Percentiles rank a stretch among this genome's conserved stretches.
phyloP scores from a whole-genome alignment of 2,329 filamentous ascomycete genomes.

The Bipolaris cookei region DNA sequence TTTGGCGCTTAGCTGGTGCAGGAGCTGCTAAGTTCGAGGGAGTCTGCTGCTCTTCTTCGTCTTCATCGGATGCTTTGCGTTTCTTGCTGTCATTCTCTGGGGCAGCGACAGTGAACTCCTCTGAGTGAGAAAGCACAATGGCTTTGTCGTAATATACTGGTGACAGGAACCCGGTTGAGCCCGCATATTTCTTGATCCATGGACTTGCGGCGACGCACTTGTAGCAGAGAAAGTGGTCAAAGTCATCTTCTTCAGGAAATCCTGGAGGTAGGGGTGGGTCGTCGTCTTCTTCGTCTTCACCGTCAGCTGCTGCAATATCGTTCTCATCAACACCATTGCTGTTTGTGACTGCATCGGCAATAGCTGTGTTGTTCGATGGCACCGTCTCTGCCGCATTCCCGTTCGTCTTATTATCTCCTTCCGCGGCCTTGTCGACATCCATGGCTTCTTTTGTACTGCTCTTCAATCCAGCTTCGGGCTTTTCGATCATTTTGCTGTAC shows the following conservation, averaged over 20 bases:
- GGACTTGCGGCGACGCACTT: constrained; percentile 87
- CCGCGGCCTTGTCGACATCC: constrained; percentile 12
- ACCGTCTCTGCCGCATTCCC: constrained; percentile 14
- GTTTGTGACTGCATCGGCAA: constrained; percentile 28
- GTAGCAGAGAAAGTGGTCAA: constrained; percentile 91
- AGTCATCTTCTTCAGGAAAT: constrained; percentile 87
- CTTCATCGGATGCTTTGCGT: constrained; percentile 55
- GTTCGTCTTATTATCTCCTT: constrained; percentile 9
- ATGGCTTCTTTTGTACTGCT: constrained; percentile 17
- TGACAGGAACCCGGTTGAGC: constrained; percentile 76
- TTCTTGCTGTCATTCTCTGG: constrained; percentile 47
- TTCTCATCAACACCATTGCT: constrained; percentile 40
- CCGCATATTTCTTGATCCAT: constrained; percentile 91
- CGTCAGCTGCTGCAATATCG: constrained; percentile 56
- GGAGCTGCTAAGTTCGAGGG: constrained; percentile 25
- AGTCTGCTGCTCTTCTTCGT: constrained; percentile 34
- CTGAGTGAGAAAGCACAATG: constrained; percentile 20
- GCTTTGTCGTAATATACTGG: constrained; percentile 65
- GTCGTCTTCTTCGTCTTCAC: constrained; percentile 59
- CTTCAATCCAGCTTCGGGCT: constrained; percentile 23
- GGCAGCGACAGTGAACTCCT: constrained; percentile 5
- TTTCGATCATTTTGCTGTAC: constrained; percentile 60
- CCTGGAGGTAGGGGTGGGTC: constrained; percentile 76
- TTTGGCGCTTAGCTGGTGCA: constrained; percentile 43
- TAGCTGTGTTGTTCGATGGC: constrained; percentile 22